Evolutionary conservation across 2,329 filamentous ascomycete genomes (phyloP), one percentile per base, ranked within the genome.

Genomic region (Lecanosticta acicola): DNA sequence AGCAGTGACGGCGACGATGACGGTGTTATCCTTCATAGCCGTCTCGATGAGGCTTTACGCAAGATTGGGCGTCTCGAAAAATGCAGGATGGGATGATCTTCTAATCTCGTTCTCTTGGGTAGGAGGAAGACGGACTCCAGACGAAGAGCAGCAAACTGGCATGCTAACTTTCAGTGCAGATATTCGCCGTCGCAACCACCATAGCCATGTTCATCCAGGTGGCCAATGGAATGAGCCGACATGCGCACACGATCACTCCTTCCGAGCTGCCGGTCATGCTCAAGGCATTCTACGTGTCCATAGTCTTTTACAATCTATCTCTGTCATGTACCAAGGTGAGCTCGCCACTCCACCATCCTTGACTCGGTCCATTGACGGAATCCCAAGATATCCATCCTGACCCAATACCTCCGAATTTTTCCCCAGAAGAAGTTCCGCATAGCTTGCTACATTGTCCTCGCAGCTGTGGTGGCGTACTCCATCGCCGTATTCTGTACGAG

Each of bases 361-460:
- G n/a, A n/a, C n/a, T n/a, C n/a, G n/a, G n/a, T n/a, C n/a, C n/a
- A n/a, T n/a, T n/a, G n/a, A n/a, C n/a, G n/a, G n/a, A n/a, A n/a
- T n/a, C n/a, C n/a, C n/a, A n/a, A 74, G 57, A 60, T 68, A 7
- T 71, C 70, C 0, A 73, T 75, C 32, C 56, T 74, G 3, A 60
- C 74, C 43, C 72, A 74, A 50, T 75, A 74, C 48, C 65, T 70
- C 14, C 68, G 69, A n/a, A 66, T 75, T 20, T 75, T 75, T 43
- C 66, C 65, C 7, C 67, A 66, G 4, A 59, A 56, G 11, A 55
- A 54, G 11, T 69, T 69, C 57, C 64, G 67, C 4, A 51, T 65
- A 13, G 47, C 50, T 11, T 55, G 61, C 34, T 61, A 55, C 16
- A 53, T 50, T 10, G 24, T 63, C 3, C 62, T 67, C 39, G 55